phyloP scores from a whole-genome alignment of 2,329 filamentous ascomycete species.

The Balansia obtecta region DNA sequence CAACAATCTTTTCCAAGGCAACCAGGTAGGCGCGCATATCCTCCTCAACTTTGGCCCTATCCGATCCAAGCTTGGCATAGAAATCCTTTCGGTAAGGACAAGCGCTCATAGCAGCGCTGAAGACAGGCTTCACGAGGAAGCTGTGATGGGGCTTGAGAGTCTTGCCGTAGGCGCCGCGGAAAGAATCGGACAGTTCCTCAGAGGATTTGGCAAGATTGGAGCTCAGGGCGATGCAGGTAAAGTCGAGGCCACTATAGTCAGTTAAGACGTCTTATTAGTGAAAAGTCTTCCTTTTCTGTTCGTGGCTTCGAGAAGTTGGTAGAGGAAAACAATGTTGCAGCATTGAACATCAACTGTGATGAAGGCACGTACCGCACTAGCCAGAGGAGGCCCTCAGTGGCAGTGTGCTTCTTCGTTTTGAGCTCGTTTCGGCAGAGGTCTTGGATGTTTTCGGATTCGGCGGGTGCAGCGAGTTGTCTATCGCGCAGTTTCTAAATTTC shows the following conservation, averaged over 20 bases:
- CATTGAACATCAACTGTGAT: neutral
- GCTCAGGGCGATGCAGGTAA: slow-evolving; percentile 75
- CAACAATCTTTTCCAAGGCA: slow-evolving; percentile 66
- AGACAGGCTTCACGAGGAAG: slow-evolving; percentile 82
- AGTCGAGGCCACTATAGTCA: slow-evolving; percentile 66
- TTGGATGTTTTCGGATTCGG: slow-evolving; percentile 74
- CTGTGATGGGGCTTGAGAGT: slow-evolving; percentile 89
- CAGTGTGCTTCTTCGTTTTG: slow-evolving; percentile 76
- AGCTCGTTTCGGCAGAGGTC: slow-evolving; percentile 76
- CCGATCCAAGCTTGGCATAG: slow-evolving; percentile 70
- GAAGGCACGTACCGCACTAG: slow-evolving; percentile 55
- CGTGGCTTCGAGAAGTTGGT: neutral
- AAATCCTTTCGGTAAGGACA: slow-evolving; percentile 92
- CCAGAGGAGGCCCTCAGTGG: slow-evolving; percentile 86
- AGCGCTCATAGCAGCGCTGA: slow-evolving; percentile 84
- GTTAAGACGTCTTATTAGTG: neutral
- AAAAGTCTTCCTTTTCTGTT: neutral
- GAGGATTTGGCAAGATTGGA: slow-evolving; percentile 56
- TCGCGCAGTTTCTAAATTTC: slow-evolving; percentile 69
- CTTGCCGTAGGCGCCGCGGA: slow-evolving; percentile 70
- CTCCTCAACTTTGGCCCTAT: slow-evolving; percentile 47
- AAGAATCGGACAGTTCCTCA: slow-evolving; percentile 75
- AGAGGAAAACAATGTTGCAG: neutral
- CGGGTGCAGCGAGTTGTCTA: slow-evolving; percentile 64
- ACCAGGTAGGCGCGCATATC: slow-evolving; percentile 61